These are phyloP conservation scores for Nakazawaea pomicola DNA, from an alignment of 805 yeast genomes.

Conservation along the genomic window DNA sequence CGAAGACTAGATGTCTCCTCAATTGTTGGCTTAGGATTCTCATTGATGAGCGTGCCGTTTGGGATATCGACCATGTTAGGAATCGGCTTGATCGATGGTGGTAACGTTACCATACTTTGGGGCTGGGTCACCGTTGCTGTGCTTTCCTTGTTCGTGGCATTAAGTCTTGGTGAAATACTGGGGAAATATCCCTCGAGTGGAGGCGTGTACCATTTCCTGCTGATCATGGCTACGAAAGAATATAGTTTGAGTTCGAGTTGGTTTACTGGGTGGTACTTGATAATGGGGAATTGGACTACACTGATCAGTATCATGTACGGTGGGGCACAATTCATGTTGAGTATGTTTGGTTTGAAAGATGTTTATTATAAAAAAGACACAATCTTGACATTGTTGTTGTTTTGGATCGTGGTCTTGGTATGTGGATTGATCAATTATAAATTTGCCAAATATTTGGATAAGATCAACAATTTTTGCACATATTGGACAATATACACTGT, in stretches of 20 bases:
- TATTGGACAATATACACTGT: conserved; percentile 73
- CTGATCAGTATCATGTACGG: conserved; percentile 69
- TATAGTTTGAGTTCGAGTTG: conserved; percentile 60
- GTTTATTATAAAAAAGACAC: conserved; percentile 53
- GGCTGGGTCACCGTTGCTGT: conserved; percentile 69
- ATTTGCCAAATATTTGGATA: conserved; percentile 55
- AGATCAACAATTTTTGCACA: conserved; percentile 63
- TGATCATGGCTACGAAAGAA: conserved; percentile 55
- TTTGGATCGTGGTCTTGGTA: conserved; percentile 47
- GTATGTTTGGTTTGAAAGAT: conserved; percentile 59
- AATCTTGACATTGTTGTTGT: conserved; percentile 51
- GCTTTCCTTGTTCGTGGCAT: conserved; percentile 58
- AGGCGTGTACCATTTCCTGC: conserved; percentile 73
- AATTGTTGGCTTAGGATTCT: conserved; percentile 73
- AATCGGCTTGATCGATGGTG: conserved; percentile 71
- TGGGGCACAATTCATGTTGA: conserved; percentile 68
- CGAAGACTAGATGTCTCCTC: conserved; percentile 65
- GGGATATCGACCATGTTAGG: conserved; percentile 72
- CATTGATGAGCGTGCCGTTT: conserved; percentile 78
- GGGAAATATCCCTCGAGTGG: conserved; percentile 76
- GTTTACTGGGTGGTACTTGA: conserved; percentile 74
- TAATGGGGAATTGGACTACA: conserved; percentile 76
- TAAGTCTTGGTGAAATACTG: conserved; percentile 72
- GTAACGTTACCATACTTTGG: conserved; percentile 67
- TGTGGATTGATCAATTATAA: conserved; percentile 62